These are phyloP conservation scores for Cucurbita pepo DNA, from an alignment of 306 rosid genomes.

Conservation along the genomic window DNA sequence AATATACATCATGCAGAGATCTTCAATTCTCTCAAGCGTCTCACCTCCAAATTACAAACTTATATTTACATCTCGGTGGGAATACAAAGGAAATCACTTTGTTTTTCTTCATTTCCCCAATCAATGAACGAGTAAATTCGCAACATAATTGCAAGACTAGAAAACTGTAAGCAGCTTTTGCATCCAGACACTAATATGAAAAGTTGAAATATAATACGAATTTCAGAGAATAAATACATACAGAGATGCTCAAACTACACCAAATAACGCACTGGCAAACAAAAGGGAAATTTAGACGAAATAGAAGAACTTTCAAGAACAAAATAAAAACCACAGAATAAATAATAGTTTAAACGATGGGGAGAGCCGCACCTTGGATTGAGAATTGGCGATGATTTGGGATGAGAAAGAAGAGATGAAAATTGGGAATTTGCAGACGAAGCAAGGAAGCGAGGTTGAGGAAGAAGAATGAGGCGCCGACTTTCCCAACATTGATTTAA, in stretches of 20 bases:
- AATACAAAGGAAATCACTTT: neutral
- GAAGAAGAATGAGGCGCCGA: neutral
- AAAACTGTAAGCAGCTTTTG: neutral
- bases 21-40: neutral
- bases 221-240: neutral
- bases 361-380: neutral
- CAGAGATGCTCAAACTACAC: neutral
- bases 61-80: neutral
- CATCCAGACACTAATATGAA: neutral
- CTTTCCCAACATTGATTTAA: neutral
- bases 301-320: neutral
- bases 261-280: neutral
- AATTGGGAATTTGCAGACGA: neutral
- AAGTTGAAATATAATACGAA: neutral
- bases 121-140: neutral
- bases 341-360: neutral
- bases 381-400: neutral
- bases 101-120: neutral
- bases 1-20: neutral
- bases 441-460: neutral
- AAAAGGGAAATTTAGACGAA: neutral
- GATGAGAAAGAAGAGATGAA: neutral
- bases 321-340: neutral
- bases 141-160: neutral
- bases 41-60: neutral